Conservation (phyloP, 2,329 filamentous ascomycete genomes). For the Colletotrichum sojae region DNA sequence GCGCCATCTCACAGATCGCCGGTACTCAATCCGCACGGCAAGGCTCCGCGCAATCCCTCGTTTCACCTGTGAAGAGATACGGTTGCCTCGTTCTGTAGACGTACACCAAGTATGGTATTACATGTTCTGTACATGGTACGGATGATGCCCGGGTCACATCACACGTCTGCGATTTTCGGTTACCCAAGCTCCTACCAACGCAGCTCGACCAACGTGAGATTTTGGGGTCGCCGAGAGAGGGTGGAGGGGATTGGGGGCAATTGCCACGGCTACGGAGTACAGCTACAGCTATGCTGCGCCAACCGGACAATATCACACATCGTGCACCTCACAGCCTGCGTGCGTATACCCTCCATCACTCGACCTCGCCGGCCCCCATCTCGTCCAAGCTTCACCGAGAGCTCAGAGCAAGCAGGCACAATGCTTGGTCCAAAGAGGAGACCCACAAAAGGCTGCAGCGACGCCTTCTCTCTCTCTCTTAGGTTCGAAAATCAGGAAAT, state of each 20-base stretch:
- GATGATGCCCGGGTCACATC: no score
- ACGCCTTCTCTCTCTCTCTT: neutral
- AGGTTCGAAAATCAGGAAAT: neutral
- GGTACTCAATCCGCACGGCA: neutral
- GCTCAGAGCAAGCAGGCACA: neutral
- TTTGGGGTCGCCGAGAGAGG: constrained; percentile 24
- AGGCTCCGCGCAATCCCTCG: neutral
- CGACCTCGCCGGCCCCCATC: neutral
- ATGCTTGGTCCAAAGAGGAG: neutral
- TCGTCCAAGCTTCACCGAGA: constrained; percentile 2
- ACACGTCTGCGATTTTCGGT: neutral
- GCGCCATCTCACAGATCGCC: constrained; percentile 1
- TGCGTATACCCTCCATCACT: constrained; percentile 8
- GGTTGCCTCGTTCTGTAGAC: no score
- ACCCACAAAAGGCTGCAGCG: neutral
- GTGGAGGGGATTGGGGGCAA: constrained; percentile 9
- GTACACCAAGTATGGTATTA: no score
- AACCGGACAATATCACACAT: neutral
- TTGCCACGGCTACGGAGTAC: neutral
- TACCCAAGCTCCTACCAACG: neutral
- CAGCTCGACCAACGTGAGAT: constrained; percentile 34
- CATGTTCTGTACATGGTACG: no score
- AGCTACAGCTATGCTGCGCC: neutral
- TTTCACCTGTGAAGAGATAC: neutral
- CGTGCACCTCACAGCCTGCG: constrained; percentile 12